Base-by-base conservation (phyloP, 225 moss, liverwort and hornwort genomes). In the Takakia lepidozioides region DNA sequence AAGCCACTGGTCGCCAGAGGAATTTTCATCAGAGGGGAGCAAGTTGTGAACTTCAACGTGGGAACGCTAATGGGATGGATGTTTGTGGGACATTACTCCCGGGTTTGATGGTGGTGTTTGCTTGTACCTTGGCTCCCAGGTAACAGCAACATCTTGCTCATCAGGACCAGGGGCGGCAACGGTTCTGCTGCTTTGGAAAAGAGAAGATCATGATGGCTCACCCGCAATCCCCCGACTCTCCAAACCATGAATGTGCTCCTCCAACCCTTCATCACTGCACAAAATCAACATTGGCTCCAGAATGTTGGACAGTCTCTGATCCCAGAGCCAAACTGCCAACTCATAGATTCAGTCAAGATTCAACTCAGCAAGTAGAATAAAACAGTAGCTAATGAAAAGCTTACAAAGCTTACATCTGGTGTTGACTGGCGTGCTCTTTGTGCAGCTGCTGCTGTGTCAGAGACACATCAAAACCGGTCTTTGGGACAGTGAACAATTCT, bases 191-290 rank as follows among this genome's bases (percentile, higher is more conserved):
- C 87, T 74, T 98, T 98, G 9, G 98, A 72, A 38, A 91, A 98
- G 7, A 98, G 83, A 57, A 91, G 58, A 64, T 98, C 98, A 57
- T 98, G 98, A 58, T 98, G 98, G 51, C 91, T 98, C 17, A 98
- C 98, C 98, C 36, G 98, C 80, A 46, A 91, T 83, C 30, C 71
- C 69, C 43, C 91, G 38, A 27, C 74, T 64, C 43, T 83, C 80
- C 15, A 98, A 72, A 52, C 82, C 91, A 10, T 64, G 58, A 21
- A 90, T 83, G 43, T 98, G 91, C 44, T 58, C 57, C 55, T 91
- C 75, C 5, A 98, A 37, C 2, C 59, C 65, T 17, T 51, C 41
- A 64, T 62, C 61, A 43, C 52, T 64, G 53, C 1, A 16, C 23
- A 27, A 24, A 48, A 9, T 15, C 48, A 21, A 29, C 25, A 50